phyloP scores from a whole-genome alignment of 2,329 filamentous ascomycete species.

The Didymella arachidicola region DNA sequence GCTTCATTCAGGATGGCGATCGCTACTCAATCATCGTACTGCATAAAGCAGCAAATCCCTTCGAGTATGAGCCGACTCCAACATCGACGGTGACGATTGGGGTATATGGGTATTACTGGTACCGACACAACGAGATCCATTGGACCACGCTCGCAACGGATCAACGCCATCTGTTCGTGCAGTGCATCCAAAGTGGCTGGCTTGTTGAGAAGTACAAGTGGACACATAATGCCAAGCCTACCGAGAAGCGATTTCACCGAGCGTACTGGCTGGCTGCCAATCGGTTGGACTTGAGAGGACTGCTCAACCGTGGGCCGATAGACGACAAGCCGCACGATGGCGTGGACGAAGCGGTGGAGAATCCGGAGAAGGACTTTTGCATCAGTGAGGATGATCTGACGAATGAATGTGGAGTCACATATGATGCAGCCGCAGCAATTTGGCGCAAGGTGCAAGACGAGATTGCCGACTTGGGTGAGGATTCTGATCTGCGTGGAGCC shows the following conservation, averaged over 20 bases:
- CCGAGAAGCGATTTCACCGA: conserved; percentile 37
- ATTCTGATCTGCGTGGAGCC: neutral
- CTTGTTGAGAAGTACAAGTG: conserved; percentile 26
- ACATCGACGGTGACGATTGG: conserved; percentile 33
- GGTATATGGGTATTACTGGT: conserved; percentile 31
- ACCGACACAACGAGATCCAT: conserved; percentile 30
- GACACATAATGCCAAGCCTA: conserved; percentile 20
- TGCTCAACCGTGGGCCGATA: conserved; percentile 25
- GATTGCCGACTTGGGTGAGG: neutral
- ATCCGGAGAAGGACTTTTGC: conserved; percentile 12
- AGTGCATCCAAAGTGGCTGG: neutral
- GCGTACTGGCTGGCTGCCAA: conserved; percentile 43
- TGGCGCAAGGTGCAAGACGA: conserved; percentile 11
- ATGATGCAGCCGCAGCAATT: neutral
- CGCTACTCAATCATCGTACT: conserved; percentile 35
- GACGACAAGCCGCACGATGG: conserved; percentile 22
- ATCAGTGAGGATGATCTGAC: conserved; percentile 21
- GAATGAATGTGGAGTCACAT: conserved; percentile 10
- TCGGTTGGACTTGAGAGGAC: conserved; percentile 11
- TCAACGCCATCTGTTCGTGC: conserved; percentile 10
- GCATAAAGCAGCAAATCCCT: conserved; percentile 39
- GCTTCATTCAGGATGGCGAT: conserved; percentile 36
- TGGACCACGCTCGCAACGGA: conserved; percentile 35
- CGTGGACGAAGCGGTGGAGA: conserved; percentile 12
- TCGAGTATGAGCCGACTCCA: conserved; percentile 3